Conservation (phyloP, 163 green algal species). For the Scenedesmus sp. region DNA sequence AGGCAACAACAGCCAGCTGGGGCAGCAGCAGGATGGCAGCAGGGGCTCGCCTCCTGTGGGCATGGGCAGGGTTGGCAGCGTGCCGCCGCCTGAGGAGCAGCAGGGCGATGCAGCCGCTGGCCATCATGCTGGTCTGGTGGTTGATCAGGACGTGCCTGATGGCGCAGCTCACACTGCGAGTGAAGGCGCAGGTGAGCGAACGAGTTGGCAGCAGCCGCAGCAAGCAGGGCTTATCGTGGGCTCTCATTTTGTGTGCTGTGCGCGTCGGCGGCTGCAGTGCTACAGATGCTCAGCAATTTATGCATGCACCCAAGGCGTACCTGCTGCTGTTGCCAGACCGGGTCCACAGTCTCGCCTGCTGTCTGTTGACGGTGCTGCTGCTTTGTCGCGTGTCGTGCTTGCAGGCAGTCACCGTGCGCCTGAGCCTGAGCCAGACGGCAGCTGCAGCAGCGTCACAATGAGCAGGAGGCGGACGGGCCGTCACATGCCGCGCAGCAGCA, state of each 20-base stretch:
- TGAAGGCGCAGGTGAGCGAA: conserved; percentile 35
- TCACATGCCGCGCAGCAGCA: not conserved
- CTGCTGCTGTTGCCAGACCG: not conserved
- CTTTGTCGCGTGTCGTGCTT: not conserved
- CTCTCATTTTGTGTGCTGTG: too few species aligned
- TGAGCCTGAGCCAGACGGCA: not conserved
- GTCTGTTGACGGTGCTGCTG: not conserved
- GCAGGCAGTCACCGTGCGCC: conserved; percentile 7
- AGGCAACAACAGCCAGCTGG: conserved; percentile 44
- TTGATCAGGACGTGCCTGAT: not conserved
- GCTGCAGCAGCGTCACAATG: not conserved
- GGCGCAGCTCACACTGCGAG: not conserved
- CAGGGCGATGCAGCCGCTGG: not conserved
- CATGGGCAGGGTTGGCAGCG: conserved; percentile 44
- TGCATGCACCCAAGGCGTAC: not conserved
- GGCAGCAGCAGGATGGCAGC: conserved; percentile 31
- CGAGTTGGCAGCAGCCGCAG: not conserved
- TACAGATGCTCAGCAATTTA: too few species aligned
- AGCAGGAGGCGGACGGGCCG: conserved; percentile 51
- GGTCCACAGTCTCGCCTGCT: too few species aligned
- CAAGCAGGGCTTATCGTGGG: not conserved
- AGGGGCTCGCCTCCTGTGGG: conserved; percentile 9
- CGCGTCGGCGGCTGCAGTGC: too few species aligned
- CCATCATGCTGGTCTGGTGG: not conserved
- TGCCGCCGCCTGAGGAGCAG: conserved; percentile 32